phyloP scores from a whole-genome alignment of 192 early-diverging fungal genomes.

The Powellomyces hirtus region DNA sequence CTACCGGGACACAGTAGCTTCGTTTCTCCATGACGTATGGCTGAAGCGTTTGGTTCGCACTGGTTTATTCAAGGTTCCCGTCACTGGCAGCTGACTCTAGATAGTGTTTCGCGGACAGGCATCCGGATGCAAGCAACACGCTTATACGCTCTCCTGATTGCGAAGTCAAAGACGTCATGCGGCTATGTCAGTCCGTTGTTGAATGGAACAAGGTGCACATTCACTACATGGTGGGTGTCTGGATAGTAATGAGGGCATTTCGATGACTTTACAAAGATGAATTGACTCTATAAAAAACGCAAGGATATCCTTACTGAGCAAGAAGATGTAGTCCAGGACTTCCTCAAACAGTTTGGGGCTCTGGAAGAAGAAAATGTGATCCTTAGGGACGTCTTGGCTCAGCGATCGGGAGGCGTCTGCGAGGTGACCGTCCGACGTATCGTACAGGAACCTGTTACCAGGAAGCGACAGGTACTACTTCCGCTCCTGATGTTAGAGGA shows the following conservation, averaged over 20 bases:
- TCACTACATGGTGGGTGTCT: slow-evolving; percentile 13
- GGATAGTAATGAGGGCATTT: too few species aligned
- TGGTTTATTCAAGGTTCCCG: too few species aligned
- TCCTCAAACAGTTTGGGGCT: slow-evolving; percentile 25
- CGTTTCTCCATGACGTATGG: slow-evolving; percentile 14
- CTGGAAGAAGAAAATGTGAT: slow-evolving; percentile 37
- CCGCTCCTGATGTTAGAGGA: too few species aligned
- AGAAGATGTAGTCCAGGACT: slow-evolving; percentile 8
- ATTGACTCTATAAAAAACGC: too few species aligned
- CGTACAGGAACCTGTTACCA: neutral
- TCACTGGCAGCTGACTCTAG: neutral
- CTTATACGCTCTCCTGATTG: neutral
- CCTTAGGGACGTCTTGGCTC: slow-evolving; percentile 32
- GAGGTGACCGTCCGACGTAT: slow-evolving; percentile 1
- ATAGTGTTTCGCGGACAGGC: neutral
- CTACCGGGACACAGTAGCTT: neutral
- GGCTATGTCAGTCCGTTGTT: neutral
- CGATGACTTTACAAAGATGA: neutral
- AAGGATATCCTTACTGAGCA: slow-evolving; percentile 12
- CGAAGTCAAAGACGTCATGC: neutral
- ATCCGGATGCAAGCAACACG: neutral
- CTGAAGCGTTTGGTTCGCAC: too few species aligned
- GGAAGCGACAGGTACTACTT: neutral
- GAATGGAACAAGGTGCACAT: slow-evolving; percentile 19
- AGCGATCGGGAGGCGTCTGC: slow-evolving; percentile 1